Evolutionary conservation across 2,329 filamentous ascomycete species (phyloP), one percentile per base, ranked within the genome.

Genomic region (Camptophora hylomeconis): DNA sequence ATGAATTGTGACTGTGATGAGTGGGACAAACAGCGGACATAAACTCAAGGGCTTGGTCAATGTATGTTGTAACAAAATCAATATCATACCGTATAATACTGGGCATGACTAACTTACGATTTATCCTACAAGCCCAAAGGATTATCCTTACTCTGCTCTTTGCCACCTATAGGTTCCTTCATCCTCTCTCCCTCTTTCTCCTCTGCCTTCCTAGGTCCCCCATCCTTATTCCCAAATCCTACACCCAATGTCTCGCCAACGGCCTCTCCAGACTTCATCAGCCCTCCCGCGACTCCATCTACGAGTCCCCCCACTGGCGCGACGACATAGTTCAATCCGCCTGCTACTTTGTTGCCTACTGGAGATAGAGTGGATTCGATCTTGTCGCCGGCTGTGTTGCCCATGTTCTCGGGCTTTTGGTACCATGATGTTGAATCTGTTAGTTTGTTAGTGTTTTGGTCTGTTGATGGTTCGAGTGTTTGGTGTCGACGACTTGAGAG

Each of bases 131-230:
- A 26, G 4, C 45, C 45, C 17, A 48, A 23, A 3, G 44, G 42
- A 20, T 48, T 45, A n/a, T 41, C 40, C 13, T 21, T 39, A 9
- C 28, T 45, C 37, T 45, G 44, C 21, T 46, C 44, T 28, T 47
- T 38, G 8, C 43, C 43, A 5, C 40, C 45, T 15, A 45, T 32
- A 5, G 31, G 32, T 24, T 42, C 33, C 29, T 43, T 45, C 35
- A 43, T 32, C 20, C 32, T 38, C 17, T 40, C 16, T 14, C 28
- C 28, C 30, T 43, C 39, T 8, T 35, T 38, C 32, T 45, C 38
- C 32, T 35, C 14, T 17, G 34, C 28, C 24, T 43, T 43, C 19
- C 40, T 38, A 7, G 39, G 39, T 3, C 40, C 40, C n/a, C 40
- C 40, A 24, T 42, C 42, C 22, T 38, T 25, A 15, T 46, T 45